Evolutionary conservation across 2,329 filamentous ascomycete genomes (phyloP), one percentile per base, ranked within the genome.

Genomic region (Cercospora brassicicola): DNA sequence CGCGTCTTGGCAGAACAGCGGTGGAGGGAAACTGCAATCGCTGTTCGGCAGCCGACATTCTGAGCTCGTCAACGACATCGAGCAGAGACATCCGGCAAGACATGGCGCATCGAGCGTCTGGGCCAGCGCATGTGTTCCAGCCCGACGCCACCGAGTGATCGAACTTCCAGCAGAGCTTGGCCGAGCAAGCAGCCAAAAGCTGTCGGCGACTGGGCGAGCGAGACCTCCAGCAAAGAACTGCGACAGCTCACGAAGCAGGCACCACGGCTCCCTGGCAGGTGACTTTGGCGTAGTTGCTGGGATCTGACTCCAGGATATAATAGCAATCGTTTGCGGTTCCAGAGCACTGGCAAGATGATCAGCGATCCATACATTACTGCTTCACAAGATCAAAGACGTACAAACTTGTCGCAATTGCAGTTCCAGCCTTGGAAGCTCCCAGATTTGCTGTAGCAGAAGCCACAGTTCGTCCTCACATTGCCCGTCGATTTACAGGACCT

Each of bases 331-430:
- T 60, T 15, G 56, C 42, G 11, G 64, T 61, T 55, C 64, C 64
- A 30, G 64, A 36, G 26, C 64, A 66, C 64, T 66, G 39, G 26
- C 36, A 13, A 62, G 28, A 28, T 20, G 30, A 30, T 66, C 30
- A 61, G 64, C 42, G 26, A 15, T 5, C 13, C 11, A 13, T 30
- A 30, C 30, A 9, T 23, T 10, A 4, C 4, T 11, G 51, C 20
- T 20, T 13, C 30, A 45, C 11, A 26, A 18, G n/a, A 33, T 20
- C 11, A 56, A 18, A 13, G 55, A 66, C 64, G 23, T 45, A 66
- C 64, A 39, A 66, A 66, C 36, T 61, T 66, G 20, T 62, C 64
- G 45, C 64, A 66, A 45, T 61, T 62, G 31, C 64, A 66, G 39
- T 66, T 66, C 59, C 64, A 66, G 15, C 64, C 64, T 45, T 42